Evolutionary conservation across 2,329 filamentous ascomycete genomes (phyloP).

Genomic region (Diaporthe sp.): DNA sequence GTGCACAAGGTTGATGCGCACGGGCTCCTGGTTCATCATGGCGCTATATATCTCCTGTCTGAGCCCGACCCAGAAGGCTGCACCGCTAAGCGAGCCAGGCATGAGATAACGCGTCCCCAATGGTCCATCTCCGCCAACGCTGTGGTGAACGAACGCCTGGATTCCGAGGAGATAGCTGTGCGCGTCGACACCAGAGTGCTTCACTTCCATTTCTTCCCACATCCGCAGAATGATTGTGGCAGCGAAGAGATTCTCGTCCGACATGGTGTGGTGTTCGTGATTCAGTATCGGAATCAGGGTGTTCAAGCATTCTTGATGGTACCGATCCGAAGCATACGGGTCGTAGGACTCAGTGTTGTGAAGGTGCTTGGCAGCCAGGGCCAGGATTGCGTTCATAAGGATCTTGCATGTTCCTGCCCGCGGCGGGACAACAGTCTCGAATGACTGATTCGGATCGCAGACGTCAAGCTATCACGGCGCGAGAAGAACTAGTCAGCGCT

Average conservation of each 20-base stretch:
- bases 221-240: conserved; percentile 69
- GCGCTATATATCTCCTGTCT: conserved; percentile 72
- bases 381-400: conserved; percentile 69
- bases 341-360: conserved; percentile 62
- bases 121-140: conserved; percentile 34
- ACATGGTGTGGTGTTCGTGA: conserved; percentile 51
- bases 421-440: conserved; percentile 66
- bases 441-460: conserved; percentile 58
- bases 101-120: conserved; percentile 53
- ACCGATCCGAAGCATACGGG: conserved; percentile 62
- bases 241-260: conserved; percentile 65
- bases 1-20: conserved; percentile 63
- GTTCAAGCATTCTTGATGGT: conserved; percentile 66
- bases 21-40: conserved; percentile 59
- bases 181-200: conserved; percentile 56
- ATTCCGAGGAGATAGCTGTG: conserved; percentile 62
- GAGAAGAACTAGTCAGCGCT: background rate
- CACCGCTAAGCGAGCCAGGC: conserved; percentile 60
- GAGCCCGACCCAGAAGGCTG: conserved; percentile 69
- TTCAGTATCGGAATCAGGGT: conserved; percentile 62
- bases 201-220: conserved; percentile 67
- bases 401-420: conserved; percentile 63
- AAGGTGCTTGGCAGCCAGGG: conserved; percentile 67
- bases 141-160: conserved; percentile 59
- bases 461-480: conserved; percentile 54